Percentiles rank a stretch among this genome's conserved stretches.
phyloP scores from a whole-genome alignment of 495 filamentous ascomycete genomes.

The Aspergillus cavernicola region DNA sequence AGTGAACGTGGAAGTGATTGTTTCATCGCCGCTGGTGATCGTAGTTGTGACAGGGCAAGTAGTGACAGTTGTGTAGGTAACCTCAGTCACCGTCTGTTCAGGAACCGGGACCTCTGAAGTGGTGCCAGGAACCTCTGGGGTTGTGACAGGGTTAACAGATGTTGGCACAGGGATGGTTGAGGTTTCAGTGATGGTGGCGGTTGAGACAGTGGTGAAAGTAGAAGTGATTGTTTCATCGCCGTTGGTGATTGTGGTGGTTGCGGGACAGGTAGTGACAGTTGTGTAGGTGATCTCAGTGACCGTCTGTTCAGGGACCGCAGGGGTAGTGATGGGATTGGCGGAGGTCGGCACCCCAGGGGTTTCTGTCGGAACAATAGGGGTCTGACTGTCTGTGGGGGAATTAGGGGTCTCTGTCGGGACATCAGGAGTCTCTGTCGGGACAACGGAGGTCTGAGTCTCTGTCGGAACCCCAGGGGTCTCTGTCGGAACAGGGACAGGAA shows the following conservation, averaged over 20 bases:
- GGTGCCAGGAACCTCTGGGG: conserved; percentile 4
- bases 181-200: conserved; percentile 18
- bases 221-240: conserved; percentile 27
- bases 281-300: conserved; percentile 22
- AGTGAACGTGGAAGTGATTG: conserved; percentile 28
- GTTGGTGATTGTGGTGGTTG: conserved; percentile 29
- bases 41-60: conserved; percentile 28
- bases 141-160: conserved; percentile 6
- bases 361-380: neutral
- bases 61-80: conserved; percentile 21
- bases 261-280: conserved; percentile 22
- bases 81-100: conserved; percentile 8
- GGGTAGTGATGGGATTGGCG: conserved; percentile 3
- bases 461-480: neutral
- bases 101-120: neutral
- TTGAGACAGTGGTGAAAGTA: conserved; percentile 31
- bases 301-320: neutral
- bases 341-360: neutral
- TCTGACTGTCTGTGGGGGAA: too few relatives aligned
- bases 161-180: conserved; percentile 15
- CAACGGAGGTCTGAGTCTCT: neutral
- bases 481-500: neutral
- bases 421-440: neutral
- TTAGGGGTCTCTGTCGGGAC: neutral
- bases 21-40: conserved; percentile 24